Evolutionary conservation across 495 filamentous ascomycete genomes (phyloP).

Genomic region (Aspergillus mulundensis): DNA sequence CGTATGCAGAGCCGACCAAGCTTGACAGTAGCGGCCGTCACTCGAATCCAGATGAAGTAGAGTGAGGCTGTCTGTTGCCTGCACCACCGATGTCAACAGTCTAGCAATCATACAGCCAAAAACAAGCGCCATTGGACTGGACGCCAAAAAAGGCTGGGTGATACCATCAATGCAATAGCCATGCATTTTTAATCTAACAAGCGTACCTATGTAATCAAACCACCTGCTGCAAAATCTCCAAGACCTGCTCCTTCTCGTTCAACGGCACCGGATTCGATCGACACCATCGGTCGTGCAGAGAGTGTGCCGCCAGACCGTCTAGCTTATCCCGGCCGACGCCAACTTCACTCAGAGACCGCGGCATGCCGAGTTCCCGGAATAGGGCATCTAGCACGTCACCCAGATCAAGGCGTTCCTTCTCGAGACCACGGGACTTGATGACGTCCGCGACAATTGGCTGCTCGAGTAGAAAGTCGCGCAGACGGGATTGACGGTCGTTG

Average conservation of each 20-base stretch:
- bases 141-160: no score
- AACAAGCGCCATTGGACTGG: no score
- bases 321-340: conserved; percentile 51
- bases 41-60: no score
- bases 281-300: conserved; percentile 50
- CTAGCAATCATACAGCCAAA: no score
- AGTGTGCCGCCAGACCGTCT: conserved; percentile 47
- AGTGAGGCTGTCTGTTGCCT: no score
- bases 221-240: conserved; percentile 54
- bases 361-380: conserved; percentile 53
- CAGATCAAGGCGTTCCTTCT: conserved; percentile 38
- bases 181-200: background rate
- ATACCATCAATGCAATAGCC: no score
- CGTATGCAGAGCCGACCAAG: no score
- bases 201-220: background rate
- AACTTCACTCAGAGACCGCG: conserved; percentile 51
- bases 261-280: conserved; percentile 48
- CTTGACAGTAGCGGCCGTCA: no score
- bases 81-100: no score
- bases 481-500: conserved; percentile 39
- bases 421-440: conserved; percentile 34
- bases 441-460: conserved; percentile 40
- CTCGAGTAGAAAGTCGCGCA: conserved; percentile 47
- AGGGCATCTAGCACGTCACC: conserved; percentile 53
- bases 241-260: conserved; percentile 45